These are phyloP conservation scores for Adansonia madagascariensis DNA, from an alignment of 441 rosid species.

Conservation along the genomic window DNA sequence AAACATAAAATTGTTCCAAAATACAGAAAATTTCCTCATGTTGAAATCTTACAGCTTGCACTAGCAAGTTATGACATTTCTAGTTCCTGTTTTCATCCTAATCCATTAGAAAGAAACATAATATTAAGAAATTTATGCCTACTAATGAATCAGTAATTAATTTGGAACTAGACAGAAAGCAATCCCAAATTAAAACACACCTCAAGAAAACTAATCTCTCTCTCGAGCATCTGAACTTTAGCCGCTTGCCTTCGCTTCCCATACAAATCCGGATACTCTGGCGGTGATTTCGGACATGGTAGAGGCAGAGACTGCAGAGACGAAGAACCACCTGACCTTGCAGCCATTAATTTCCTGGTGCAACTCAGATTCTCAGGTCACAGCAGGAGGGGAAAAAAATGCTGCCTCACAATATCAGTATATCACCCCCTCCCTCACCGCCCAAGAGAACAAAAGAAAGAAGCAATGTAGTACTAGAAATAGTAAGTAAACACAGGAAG, in stretches of 20 bases:
- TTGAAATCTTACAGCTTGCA: neutral
- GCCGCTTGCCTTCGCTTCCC: slow-evolving; percentile 53
- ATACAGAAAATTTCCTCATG: neutral
- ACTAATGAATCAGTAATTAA: neutral
- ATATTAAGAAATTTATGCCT: neutral
- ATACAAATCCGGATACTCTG: slow-evolving; percentile 64
- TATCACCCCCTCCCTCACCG: neutral
- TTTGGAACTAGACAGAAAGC: neutral
- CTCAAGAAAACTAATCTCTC: slow-evolving; percentile 57
- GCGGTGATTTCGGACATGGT: slow-evolving; percentile 68
- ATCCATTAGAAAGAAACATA: neutral
- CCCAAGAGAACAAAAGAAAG: too few relatives aligned
- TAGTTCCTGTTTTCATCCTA: neutral
- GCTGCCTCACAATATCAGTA: neutral
- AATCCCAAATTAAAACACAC: slow-evolving; percentile 29
- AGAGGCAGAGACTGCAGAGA: slow-evolving; percentile 57
- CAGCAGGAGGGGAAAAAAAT: neutral
- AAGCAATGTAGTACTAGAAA: neutral
- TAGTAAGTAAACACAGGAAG: neutral
- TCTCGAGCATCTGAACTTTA: slow-evolving; percentile 53
- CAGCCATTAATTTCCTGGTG: slow-evolving; percentile 29
- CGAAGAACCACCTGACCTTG: slow-evolving; percentile 38
- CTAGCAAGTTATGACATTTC: neutral
- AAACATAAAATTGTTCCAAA: neutral
- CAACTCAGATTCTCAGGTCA: slow-evolving; percentile 10